Percentiles rank a stretch among this genome's conserved stretches.
Evolutionary conservation across 2,329 filamentous ascomycete genomes (phyloP).

Genomic region (Hypoxylon sp.): DNA sequence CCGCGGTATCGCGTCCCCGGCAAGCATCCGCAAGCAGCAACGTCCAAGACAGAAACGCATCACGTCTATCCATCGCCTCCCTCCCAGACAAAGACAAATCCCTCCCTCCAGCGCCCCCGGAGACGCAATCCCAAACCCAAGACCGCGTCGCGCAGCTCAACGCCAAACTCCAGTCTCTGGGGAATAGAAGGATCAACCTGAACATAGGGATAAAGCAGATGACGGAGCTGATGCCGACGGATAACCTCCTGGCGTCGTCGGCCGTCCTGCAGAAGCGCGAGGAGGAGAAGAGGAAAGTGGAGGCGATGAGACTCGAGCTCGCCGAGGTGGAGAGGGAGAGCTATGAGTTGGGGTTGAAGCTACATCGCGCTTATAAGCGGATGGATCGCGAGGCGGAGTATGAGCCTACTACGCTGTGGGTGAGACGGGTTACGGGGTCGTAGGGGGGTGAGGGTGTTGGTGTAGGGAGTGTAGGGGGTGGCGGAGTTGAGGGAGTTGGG

Average conservation of each 20-base stretch:
- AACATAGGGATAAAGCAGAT: slow-evolving; percentile 80
- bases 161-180: slow-evolving; percentile 73
- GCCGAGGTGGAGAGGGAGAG: slow-evolving; percentile 81
- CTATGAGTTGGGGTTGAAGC: slow-evolving; percentile 81
- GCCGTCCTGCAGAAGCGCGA: slow-evolving; percentile 71
- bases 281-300: slow-evolving; percentile 74
- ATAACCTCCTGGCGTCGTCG: slow-evolving; percentile 75
- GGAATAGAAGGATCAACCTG: slow-evolving; percentile 78
- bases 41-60: not conserved
- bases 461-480: not conserved
- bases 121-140: slow-evolving; percentile 63
- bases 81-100: slow-evolving; percentile 69
- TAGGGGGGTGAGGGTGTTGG: not conserved
- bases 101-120: slow-evolving; percentile 66
- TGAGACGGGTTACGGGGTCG: slow-evolving; percentile 76
- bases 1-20: slow-evolving; percentile 1
- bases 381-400: slow-evolving; percentile 75
- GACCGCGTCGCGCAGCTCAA: slow-evolving; percentile 77
- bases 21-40: not conserved
- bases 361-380: slow-evolving; percentile 81
- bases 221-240: slow-evolving; percentile 81
- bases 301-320: slow-evolving; percentile 74
- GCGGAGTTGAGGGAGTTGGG: too few relatives aligned
- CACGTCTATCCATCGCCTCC: slow-evolving; percentile 27
- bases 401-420: slow-evolving; percentile 80